phyloP scores from a whole-genome alignment of 116 monocot genomes.

The Posidonia oceanica region DNA sequence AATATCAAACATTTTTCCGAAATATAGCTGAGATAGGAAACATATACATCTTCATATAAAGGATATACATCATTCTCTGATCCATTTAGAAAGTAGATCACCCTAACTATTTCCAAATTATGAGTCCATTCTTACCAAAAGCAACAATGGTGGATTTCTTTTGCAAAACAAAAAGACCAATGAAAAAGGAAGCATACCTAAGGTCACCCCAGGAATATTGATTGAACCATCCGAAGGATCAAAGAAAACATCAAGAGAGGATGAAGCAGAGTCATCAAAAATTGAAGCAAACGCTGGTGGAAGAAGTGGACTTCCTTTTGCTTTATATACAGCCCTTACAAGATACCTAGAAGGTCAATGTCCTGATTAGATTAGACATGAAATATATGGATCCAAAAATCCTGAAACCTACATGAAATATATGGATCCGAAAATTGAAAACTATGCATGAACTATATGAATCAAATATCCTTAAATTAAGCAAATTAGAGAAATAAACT shows the following conservation, averaged over 20 bases:
- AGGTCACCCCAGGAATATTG: constrained; percentile 68
- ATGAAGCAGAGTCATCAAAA: constrained; percentile 88
- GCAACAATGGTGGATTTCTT: background rate
- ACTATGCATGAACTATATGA: background rate
- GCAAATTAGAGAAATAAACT: constrained; percentile 3
- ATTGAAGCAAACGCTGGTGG: constrained; percentile 88
- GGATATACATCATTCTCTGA: background rate
- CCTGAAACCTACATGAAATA: too few species aligned
- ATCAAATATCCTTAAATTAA: background rate
- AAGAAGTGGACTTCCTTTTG: constrained; percentile 83
- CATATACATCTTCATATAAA: background rate
- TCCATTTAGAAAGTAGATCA: too few species aligned
- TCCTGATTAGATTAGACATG: too few species aligned
- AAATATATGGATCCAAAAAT: background rate
- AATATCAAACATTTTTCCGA: too few species aligned
- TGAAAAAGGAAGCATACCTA: constrained; percentile 34
- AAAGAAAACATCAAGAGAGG: constrained; percentile 92
- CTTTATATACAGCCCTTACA: constrained; percentile 62
- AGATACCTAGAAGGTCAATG: constrained; percentile 50
- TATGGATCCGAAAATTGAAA: background rate
- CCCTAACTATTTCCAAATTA: too few species aligned
- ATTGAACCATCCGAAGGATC: constrained; percentile 87
- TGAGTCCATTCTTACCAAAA: too few species aligned
- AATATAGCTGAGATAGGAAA: background rate
- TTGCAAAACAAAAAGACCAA: background rate